Percentiles rank a stretch among this genome's conserved stretches.
These are phyloP conservation scores for Phialocephala sp. DNA, from an alignment of 2,329 filamentous ascomycete species.

Conservation along the genomic window DNA sequence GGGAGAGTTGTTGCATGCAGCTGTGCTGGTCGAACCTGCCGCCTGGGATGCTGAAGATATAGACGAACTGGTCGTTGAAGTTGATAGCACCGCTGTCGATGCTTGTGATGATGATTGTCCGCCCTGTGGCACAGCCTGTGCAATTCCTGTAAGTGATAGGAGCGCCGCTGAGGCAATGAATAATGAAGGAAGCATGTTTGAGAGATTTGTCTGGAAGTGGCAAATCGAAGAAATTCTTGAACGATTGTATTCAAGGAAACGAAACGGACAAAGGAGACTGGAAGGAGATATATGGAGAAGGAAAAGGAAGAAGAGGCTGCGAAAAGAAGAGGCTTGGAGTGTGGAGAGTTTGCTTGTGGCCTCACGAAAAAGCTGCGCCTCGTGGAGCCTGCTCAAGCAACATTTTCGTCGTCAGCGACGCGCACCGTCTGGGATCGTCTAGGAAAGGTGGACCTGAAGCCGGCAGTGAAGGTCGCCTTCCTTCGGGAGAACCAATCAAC, in stretches of 20 bases:
- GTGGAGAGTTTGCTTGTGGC: not conserved
- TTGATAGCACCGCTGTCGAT: slow-evolving; percentile 13
- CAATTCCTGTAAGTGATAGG: slow-evolving; percentile 32
- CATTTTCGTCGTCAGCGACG: slow-evolving; percentile 17
- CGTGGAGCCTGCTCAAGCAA: not conserved
- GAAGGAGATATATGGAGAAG: slow-evolving; percentile 11
- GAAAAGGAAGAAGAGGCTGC: slow-evolving; percentile 10
- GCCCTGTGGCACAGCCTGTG: slow-evolving; percentile 34
- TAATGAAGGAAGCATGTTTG: slow-evolving; percentile 30
- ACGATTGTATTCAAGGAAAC: slow-evolving; percentile 6
- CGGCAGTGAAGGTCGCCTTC: not conserved
- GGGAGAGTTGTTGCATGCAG: slow-evolving; percentile 79
- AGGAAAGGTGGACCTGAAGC: slow-evolving; percentile 5
- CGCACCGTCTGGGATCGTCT: slow-evolving; percentile 11
- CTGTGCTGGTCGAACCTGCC: slow-evolving; percentile 34
- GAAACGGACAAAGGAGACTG: slow-evolving; percentile 5
- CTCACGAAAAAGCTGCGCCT: slow-evolving; percentile 10
- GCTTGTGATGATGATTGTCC: slow-evolving; percentile 18
- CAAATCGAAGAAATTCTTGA: slow-evolving; percentile 8
- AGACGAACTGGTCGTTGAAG: slow-evolving; percentile 22
- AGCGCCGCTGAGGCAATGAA: slow-evolving; percentile 33
- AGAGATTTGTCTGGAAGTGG: not conserved
- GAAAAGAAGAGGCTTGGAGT: slow-evolving; percentile 14
- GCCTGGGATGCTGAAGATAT: slow-evolving; percentile 28
- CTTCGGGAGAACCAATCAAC: not conserved